A percentile compares a stretch with the other conserved stretches of the same genome.
phyloP scores from a whole-genome alignment of 2,329 filamentous ascomycete species.

The Chalaropsis thielavioides region DNA sequence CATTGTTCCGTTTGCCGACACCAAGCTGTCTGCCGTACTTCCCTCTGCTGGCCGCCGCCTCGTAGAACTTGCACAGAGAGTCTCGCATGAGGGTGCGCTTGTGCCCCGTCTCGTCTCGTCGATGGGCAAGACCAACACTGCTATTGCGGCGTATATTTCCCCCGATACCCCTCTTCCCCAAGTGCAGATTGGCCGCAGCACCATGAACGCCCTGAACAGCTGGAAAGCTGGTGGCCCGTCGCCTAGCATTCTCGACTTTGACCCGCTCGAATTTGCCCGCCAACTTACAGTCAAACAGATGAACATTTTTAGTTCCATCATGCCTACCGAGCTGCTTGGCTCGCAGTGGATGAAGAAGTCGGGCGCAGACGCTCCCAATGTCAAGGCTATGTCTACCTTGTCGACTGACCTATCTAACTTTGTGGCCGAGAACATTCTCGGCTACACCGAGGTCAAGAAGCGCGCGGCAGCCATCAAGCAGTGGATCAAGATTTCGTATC shows the following conservation, averaged over 20 bases:
- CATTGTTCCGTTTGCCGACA: slow-evolving; percentile 68
- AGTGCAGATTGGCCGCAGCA: slow-evolving; percentile 58
- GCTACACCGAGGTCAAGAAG: slow-evolving; percentile 82
- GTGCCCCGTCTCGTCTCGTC: slow-evolving; percentile 74
- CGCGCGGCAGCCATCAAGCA: slow-evolving; percentile 84
- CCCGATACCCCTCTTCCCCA: slow-evolving; percentile 58
- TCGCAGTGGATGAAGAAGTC: slow-evolving; percentile 90
- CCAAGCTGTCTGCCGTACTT: slow-evolving; percentile 51
- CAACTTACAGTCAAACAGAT: slow-evolving; percentile 91
- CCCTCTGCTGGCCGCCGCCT: slow-evolving; percentile 71
- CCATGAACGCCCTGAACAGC: slow-evolving; percentile 53
- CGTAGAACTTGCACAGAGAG: slow-evolving; percentile 63
- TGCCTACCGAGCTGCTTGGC: slow-evolving; percentile 79
- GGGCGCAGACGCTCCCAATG: slow-evolving; percentile 66
- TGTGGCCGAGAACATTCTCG: slow-evolving; percentile 82
- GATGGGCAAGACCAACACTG: slow-evolving; percentile 74
- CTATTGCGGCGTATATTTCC: slow-evolving; percentile 50
- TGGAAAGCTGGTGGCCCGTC: slow-evolving; percentile 58
- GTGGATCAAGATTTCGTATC: slow-evolving; percentile 88
- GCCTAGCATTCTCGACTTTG: slow-evolving; percentile 76
- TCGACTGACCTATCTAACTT: slow-evolving; percentile 87
- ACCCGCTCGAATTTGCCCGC: slow-evolving; percentile 76
- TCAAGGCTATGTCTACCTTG: slow-evolving; percentile 83
- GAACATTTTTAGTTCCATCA: slow-evolving; percentile 76
- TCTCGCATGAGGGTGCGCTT: slow-evolving; percentile 57